Conservation (phyloP, 805 yeast genomes). For the Candida glaebosa region DNA sequence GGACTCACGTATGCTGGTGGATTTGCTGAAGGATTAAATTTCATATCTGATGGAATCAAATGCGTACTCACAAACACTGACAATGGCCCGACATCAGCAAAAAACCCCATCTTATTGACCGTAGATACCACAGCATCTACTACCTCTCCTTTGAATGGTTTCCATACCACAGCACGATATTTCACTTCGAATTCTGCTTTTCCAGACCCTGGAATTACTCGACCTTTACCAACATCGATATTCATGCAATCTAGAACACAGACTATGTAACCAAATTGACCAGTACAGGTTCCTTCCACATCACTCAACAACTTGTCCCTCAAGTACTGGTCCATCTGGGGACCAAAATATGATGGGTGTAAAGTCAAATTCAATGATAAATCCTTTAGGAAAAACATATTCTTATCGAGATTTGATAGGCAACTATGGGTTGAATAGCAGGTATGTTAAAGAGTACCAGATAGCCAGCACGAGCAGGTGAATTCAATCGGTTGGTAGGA, state of each 20-base stretch:
- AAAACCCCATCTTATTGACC: conserved; percentile 92
- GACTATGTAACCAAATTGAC: conserved; percentile 95
- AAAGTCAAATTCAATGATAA: conserved; percentile 86
- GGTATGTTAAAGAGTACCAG: no score
- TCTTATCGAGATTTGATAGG: no score
- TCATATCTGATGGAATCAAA: conserved; percentile 90
- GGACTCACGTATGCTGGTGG: conserved; percentile 98
- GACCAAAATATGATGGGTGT: conserved; percentile 97
- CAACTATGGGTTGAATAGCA: no score
- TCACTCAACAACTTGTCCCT: conserved; percentile 88
- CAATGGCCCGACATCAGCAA: conserved; percentile 97
- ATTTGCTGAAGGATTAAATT: conserved; percentile 89
- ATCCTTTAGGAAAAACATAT: conserved; percentile 65
- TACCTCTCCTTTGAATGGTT: conserved; percentile 98
- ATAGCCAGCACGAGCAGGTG: no score
- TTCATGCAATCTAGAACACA: conserved; percentile 94
- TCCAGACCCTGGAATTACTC: conserved; percentile 86
- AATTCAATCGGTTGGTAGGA: no score
- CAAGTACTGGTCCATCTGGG: conserved; percentile 92
- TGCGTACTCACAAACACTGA: conserved; percentile 93
- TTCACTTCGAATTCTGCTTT: conserved; percentile 95
- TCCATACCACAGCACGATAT: conserved; percentile 96
- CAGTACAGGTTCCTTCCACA: conserved; percentile 98
- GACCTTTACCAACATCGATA: conserved; percentile 92
- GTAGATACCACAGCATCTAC: conserved; percentile 95